Percentiles rank a stretch among this genome's conserved stretches.
phyloP scores from a whole-genome alignment of 306 rosid genomes.

The Pachyrhizus erosus region DNA sequence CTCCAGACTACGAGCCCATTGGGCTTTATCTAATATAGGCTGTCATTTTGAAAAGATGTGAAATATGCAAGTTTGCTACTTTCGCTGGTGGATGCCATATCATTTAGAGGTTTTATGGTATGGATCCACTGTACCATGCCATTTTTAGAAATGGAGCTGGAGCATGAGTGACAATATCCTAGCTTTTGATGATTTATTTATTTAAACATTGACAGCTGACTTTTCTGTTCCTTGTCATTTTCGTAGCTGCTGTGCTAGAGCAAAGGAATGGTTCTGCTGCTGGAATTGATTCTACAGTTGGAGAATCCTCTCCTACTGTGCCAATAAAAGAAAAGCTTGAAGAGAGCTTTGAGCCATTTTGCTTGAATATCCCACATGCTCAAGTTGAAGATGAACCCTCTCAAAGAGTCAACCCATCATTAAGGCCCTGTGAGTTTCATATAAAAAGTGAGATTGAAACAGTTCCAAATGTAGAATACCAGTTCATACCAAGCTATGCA shows the following conservation, averaged over 20 bases:
- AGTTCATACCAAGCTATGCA: slow-evolving; percentile 68
- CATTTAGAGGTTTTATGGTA: not conserved
- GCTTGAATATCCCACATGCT: slow-evolving; percentile 58
- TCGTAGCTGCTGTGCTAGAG: slow-evolving; percentile 65
- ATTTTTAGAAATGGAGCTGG: slow-evolving; percentile 5
- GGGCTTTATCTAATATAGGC: not conserved
- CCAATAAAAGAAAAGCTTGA: slow-evolving; percentile 62
- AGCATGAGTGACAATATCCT: not conserved
- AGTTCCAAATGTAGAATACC: slow-evolving; percentile 70
- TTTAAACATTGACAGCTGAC: slow-evolving; percentile 35
- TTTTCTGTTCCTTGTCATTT: slow-evolving; percentile 30
- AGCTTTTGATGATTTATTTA: not conserved
- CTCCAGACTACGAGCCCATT: not conserved
- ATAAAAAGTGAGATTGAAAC: slow-evolving; percentile 61
- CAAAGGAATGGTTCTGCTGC: slow-evolving; percentile 68
- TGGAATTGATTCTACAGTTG: slow-evolving; percentile 80
- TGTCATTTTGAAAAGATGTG: not conserved
- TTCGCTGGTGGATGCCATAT: not conserved
- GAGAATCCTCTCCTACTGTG: slow-evolving; percentile 77
- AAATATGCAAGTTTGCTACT: slow-evolving; percentile 14
- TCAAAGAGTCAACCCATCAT: slow-evolving; percentile 48
- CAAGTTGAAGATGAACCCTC: slow-evolving; percentile 62
- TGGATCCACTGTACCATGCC: not conserved
- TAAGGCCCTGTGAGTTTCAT: slow-evolving; percentile 52
- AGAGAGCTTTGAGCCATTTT: slow-evolving; percentile 63